Evolutionary conservation across 192 early-diverging fungal species (phyloP), one percentile per base, ranked within the genome.

Genomic region (Coemansia sp.): DNA sequence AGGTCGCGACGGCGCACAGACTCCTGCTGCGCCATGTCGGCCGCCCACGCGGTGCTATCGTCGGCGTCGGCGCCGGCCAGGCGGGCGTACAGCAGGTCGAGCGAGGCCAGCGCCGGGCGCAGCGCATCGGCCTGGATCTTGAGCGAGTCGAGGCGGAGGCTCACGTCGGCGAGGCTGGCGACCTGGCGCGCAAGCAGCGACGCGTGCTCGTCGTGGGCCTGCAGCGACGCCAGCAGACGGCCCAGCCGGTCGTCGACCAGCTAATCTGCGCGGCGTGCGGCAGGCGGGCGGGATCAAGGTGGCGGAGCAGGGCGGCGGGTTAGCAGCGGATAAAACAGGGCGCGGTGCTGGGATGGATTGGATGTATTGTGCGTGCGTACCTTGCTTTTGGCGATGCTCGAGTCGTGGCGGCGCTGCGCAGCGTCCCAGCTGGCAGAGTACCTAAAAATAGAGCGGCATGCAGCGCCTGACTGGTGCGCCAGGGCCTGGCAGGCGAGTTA

Each of bases 371-470:
- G 15, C 19, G 36, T 38, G 36, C 36, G n/a, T 74, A 63, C 71
- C 71, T 74, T 49, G 64, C 64, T 62, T 38, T 56, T 50, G 43
- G 44, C 43, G 24, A 58, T 48, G 71, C 23, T 55, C 23, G 28
- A 40, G 60, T 63, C 49, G 20, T 70, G 67, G 44, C 60, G 67
- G 17, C 51, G 53, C 34, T 58, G 54, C n/a, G 60, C 46, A 6
- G 60, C 50, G 3, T 43, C 29, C 71, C 71, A 74, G 5, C 56
- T 50, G 9, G 51, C 59, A 9, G 46, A 26, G 32, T 61, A 61
- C 25, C 71, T 74, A 74, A 30, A 44, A 67, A 55, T 49, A 55
- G 46, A 46, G 42, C 42, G 13, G 27, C 27, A 44, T 44, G 27
- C 20, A 44, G 15, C 24, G 30, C n/a, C 39, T 9, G 13, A 19